Conservation (phyloP, 139 green algal species). For the Coelastrella sp. region DNA sequence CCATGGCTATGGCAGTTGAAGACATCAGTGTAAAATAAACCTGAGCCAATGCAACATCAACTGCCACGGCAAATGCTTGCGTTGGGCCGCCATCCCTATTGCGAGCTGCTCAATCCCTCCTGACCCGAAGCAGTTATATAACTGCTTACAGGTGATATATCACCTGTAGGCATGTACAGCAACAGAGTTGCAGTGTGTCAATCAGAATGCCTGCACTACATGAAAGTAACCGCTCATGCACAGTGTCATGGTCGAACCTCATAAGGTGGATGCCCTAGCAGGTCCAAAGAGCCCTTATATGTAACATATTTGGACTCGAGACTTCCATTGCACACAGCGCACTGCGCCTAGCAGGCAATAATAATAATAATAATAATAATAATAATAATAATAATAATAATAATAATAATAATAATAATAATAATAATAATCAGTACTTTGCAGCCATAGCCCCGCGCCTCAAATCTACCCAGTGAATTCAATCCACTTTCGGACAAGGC, state of each 20-base stretch:
- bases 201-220: not conserved
- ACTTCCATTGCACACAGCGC: not conserved
- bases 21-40: not conserved
- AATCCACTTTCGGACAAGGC: too few species aligned
- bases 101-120: not conserved
- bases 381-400: too few species aligned
- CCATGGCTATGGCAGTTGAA: not conserved
- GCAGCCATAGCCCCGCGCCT: too few species aligned
- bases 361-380: too few species aligned
- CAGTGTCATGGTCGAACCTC: not conserved
- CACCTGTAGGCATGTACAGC: not conserved
- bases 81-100: not conserved
- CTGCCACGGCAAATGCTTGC: not conserved
- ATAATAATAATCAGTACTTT: too few species aligned
- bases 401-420: too few species aligned
- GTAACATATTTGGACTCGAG: not conserved
- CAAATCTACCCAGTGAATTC: too few species aligned
- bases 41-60: not conserved
- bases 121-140: not conserved
- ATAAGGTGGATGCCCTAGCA: not conserved
- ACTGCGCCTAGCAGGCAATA: not conserved
- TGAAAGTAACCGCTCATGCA: not conserved
- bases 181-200: not conserved
- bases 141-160: too few species aligned
- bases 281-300: not conserved